Evolutionary conservation across 208 protist species (phyloP).

Genomic region (Trypanosoma melophagium): DNA sequence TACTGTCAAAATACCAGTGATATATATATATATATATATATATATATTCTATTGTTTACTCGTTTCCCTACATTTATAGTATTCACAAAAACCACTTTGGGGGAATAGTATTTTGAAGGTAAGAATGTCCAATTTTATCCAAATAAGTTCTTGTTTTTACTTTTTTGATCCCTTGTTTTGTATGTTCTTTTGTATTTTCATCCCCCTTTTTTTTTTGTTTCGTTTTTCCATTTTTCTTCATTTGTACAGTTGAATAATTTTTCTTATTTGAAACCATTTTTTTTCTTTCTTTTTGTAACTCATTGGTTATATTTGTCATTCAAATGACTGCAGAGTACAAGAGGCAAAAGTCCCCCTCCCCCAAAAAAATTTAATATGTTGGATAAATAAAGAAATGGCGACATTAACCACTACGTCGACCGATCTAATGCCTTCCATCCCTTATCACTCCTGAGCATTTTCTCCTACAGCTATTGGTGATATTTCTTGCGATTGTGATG

Average conservation of each 20-base stretch:
- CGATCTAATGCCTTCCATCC: background rate
- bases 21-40: slow-evolving; percentile 11
- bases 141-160: background rate
- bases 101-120: background rate
- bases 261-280: background rate
- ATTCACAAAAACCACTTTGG: too few relatives aligned
- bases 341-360: too few relatives aligned
- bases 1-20: background rate
- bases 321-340: too few relatives aligned
- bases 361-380: too few relatives aligned
- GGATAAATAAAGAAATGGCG: background rate
- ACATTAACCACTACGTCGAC: background rate
- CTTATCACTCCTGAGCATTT: background rate
- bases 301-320: too few relatives aligned
- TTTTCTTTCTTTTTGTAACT: background rate
- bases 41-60: background rate
- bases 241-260: background rate
- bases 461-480: background rate
- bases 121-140: background rate
- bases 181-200: too few relatives aligned
- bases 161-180: too few relatives aligned
- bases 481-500: too few relatives aligned
- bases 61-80: too few relatives aligned
- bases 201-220: background rate
- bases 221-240: background rate